A percentile compares a stretch with the other conserved stretches of the same genome.
Conservation (phyloP, 441 rosid species). For the Capsella rubella region DNA sequence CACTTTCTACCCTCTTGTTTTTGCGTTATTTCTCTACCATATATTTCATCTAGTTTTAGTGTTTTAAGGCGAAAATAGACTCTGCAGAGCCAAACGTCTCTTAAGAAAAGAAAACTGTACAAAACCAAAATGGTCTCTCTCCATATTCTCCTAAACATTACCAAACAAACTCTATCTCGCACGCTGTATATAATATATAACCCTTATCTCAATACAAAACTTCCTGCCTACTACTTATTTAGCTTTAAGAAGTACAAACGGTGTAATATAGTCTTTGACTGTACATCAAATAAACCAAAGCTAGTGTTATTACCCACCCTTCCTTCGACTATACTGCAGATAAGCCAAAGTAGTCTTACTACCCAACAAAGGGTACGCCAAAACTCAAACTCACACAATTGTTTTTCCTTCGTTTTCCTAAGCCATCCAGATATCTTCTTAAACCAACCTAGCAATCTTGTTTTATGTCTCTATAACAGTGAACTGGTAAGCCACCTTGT, state of each 20-base stretch:
- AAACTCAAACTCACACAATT: constrained; percentile 35
- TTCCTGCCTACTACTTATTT: constrained; percentile 7
- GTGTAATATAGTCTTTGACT: constrained; percentile 18
- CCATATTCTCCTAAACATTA: constrained; percentile 27
- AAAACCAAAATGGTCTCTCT: constrained; percentile 15
- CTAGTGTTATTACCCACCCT: not conserved
- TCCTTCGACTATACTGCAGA: too few relatives aligned
- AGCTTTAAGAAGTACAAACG: constrained; percentile 9
- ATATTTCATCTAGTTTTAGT: constrained; percentile 24
- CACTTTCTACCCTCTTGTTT: constrained; percentile 13
- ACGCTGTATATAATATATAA: not conserved
- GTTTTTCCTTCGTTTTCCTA: not conserved
- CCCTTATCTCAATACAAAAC: constrained; percentile 12
- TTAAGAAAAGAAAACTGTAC: constrained; percentile 6
- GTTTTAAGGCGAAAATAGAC: constrained; percentile 15
- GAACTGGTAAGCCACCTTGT: constrained; percentile 27
- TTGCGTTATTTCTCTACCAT: constrained; percentile 4
- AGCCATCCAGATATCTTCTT: constrained; percentile 21
- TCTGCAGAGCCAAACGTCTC: constrained; percentile 16
- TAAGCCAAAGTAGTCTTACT: not conserved
- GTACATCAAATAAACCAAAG: constrained; percentile 23
- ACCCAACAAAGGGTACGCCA: constrained; percentile 25
- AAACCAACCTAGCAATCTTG: constrained; percentile 22
- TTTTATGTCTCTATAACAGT: constrained; percentile 14
- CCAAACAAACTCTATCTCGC: constrained; percentile 24